Evolutionary conservation across 2,329 filamentous ascomycete species (phyloP), one percentile per base, ranked within the genome.

Genomic region (Juglanconis juglandina): DNA sequence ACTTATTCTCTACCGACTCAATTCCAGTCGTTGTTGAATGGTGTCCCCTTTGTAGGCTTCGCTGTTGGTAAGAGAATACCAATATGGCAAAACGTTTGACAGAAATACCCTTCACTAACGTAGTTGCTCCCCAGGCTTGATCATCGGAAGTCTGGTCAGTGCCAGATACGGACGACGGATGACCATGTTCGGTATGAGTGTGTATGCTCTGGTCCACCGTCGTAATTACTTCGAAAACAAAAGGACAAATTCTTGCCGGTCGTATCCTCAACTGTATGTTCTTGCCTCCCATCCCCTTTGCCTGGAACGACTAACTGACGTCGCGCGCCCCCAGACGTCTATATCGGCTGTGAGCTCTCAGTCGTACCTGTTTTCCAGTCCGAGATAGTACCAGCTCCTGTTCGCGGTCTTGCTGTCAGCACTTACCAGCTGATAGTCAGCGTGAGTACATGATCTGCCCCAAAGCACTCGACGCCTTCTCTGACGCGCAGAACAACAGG

Each of bases 261-360:
- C 69, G 73, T 3, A 72, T 73, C 6, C 65, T 77, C 3, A 72
- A 73, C 42, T 76, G 49, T 60, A 37, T 39, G 55, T 37, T 35
- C 8, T 41, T 35, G 24, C 33, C 24, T 33, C 17, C 30, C 30
- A 7, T 50, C n/a, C 1, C n/a, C 47, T 33, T 50, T 8, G 1
- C 10, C 24, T 10, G 24, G 44, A 30, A 35, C 39, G 9, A 35
- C 32, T 33, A 48, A 32, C 41, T 52, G 37, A 46, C 48, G 14
- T 34, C 24, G 8, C 5, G 11, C n/a, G 30, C 30, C 24, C 13
- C 5, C 33, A 62, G 56, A 75, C 53, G 54, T 73, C 24, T 77
- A 77, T 51, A 67, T 76, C 37, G 75, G 74, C 13, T 76, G 75
- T 69, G 75, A 77, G 60, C 67, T 77, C 9, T 70, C 75, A 0